Percentiles rank a stretch among this genome's conserved stretches.
Evolutionary conservation across 73 alveolate species (phyloP).

Genomic region (Tetrahymena thermophila): DNA sequence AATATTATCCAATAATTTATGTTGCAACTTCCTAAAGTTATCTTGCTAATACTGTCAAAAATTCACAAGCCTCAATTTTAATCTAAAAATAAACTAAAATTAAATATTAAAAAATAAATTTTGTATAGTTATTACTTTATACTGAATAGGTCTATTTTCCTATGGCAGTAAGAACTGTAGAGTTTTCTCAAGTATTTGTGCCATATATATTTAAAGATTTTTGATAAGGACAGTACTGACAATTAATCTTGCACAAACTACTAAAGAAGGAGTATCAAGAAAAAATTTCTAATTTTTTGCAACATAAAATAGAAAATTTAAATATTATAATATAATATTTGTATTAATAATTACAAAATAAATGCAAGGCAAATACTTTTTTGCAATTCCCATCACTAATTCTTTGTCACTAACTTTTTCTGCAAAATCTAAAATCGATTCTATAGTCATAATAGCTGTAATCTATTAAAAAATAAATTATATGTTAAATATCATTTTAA

Average conservation of each 20-base stretch:
- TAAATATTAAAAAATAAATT: neutral
- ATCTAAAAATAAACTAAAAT: neutral
- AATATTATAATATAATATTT: no score
- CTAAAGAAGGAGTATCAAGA: neutral
- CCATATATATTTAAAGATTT: neutral
- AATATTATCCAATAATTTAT: neutral
- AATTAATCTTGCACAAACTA: neutral
- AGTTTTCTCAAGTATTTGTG: neutral
- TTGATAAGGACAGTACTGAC: neutral
- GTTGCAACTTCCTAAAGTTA: neutral
- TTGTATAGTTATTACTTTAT: neutral
- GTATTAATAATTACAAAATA: neutral
- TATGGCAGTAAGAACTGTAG: neutral
- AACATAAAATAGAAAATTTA: neutral
- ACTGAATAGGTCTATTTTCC: neutral
- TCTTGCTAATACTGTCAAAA: neutral
- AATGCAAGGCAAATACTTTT: neutral
- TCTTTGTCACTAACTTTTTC: neutral
- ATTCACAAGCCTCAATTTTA: neutral
- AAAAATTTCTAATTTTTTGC: neutral
- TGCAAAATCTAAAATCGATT: neutral
- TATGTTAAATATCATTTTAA: neutral
- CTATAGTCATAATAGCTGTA: neutral
- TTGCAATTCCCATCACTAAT: neutral
- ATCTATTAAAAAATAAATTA: neutral